A percentile compares a stretch with the other conserved stretches of the same genome.
Conservation (phyloP, 2,329 filamentous ascomycete species). For the Cercospora canescens region DNA sequence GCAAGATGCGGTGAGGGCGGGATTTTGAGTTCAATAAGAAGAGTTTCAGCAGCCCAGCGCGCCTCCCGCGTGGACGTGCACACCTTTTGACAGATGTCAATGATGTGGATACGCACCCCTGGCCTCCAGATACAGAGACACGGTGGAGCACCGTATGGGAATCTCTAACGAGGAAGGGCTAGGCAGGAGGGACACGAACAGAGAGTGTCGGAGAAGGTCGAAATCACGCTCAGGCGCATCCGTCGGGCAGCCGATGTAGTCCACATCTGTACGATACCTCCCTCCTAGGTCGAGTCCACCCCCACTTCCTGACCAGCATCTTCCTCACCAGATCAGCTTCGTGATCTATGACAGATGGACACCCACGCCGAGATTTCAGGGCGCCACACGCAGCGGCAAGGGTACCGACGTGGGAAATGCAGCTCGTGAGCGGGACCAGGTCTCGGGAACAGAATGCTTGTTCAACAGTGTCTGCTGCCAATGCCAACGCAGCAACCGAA, state of each 20-base stretch:
- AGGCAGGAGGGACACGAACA: not conserved
- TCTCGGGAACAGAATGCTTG: constrained; percentile 5
- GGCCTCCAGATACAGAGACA: not conserved
- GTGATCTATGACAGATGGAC: not conserved
- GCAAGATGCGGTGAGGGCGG: constrained; percentile 9
- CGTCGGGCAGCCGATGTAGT: constrained; percentile 1
- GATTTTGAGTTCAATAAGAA: constrained; percentile 15
- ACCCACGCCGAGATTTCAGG: constrained; percentile 5
- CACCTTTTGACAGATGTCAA: constrained; percentile 17
- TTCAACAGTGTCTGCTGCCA: not conserved
- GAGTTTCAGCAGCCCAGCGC: constrained; percentile 2
- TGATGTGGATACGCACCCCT: constrained; percentile 16
- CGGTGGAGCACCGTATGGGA: constrained; percentile 11
- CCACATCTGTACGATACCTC: not conserved
- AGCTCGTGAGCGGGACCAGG: constrained; percentile 11
- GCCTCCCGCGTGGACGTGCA: constrained; percentile 14
- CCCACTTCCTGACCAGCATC: not conserved
- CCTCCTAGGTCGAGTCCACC: not conserved
- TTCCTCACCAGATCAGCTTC: constrained; percentile 5
- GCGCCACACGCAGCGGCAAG: not conserved
- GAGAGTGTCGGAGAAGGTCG: constrained; percentile 2
- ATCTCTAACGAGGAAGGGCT: constrained; percentile 10
- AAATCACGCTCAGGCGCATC: not conserved
- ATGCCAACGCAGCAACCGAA: constrained; percentile 16
- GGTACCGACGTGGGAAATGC: not conserved